phyloP scores from a whole-genome alignment of 768 basidiomycete genomes.

The Mycena floridula region DNA sequence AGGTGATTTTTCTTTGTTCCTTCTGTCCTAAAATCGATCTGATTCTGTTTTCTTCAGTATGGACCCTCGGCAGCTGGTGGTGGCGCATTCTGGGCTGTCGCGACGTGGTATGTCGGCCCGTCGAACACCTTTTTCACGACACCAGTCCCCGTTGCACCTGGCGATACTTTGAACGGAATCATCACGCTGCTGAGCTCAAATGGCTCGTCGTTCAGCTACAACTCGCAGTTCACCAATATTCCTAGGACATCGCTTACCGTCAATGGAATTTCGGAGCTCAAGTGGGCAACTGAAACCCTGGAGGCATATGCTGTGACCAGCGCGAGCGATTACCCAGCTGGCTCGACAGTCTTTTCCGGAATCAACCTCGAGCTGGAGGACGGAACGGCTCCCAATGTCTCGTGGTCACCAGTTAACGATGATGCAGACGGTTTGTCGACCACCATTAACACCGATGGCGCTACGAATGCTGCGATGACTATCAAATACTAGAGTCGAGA shows the following conservation, averaged over 20 bases:
- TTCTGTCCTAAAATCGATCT: background rate
- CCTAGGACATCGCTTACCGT: constrained; percentile 10
- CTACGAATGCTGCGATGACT: constrained; percentile 7
- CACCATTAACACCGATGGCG: constrained; percentile 6
- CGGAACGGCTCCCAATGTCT: constrained; percentile 4
- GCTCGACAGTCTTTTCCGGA: constrained; percentile 6
- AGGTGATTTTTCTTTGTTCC: too few relatives aligned
- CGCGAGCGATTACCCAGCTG: constrained; percentile 9
- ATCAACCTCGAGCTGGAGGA: constrained; percentile 9
- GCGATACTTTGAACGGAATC: constrained; percentile 9
- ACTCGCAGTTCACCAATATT: constrained; percentile 7
- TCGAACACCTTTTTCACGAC: constrained; percentile 1
- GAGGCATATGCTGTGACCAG: background rate
- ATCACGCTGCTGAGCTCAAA: constrained; percentile 7
- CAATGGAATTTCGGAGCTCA: constrained; percentile 7
- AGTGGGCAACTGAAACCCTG: constrained; percentile 11
- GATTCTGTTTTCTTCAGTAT: constrained; percentile 1
- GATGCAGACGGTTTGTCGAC: constrained; percentile 7
- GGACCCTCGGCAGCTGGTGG: constrained; percentile 12
- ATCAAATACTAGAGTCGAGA: constrained; percentile 8
- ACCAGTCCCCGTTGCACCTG: constrained; percentile 1
- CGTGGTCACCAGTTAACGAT: constrained; percentile 4
- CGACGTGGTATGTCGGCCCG: constrained; percentile 7
- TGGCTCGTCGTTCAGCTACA: constrained; percentile 8
- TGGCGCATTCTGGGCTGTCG: constrained; percentile 11